Evolutionary conservation across 495 filamentous ascomycete genomes (phyloP), one percentile per base, ranked within the genome.

Genomic region (Penicillium soppii): DNA sequence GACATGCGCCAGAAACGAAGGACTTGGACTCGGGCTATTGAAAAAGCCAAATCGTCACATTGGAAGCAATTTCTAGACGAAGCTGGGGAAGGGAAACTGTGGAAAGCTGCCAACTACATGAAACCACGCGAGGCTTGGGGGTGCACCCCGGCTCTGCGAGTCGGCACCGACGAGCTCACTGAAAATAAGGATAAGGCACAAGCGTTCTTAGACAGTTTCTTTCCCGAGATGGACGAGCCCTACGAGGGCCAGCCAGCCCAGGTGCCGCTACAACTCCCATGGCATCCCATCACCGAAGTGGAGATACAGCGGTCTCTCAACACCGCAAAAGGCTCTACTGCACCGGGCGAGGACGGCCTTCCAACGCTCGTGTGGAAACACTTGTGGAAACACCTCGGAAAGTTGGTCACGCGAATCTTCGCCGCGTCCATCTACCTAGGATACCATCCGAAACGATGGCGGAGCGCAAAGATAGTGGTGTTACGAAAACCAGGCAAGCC

Each of bases 31-130:
- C 25, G 56, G 22, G 40, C 53, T 4, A 57, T 57, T 47, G 50
- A 61, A 20, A 57, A 61, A 41, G 54, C 41, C 2, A 61, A 57
- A 38, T 19, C 35, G 10, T 17, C 39, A 9, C 33, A 63, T 23
- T 63, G 32, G 56, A 59, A 57, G 43, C 22, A 59, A 19, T 63
- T 59, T 38, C 56, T 63, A 15, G 53, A 63, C 27, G 47, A 52
- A 35, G 60, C 47, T 5, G 39, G 46, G 7, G 53, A 63, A 47
- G 60, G 50, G 20, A 32, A 57, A n/a, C 37, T 63, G 4, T 63
- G 43, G 60, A 63, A 59, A 27, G 47, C 53, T 39, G 52, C 52
- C 15, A 48, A 33, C 8, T 49, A 54, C 19, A 49, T 54, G 44
- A 39, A 43, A 43, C 52, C 44, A 12, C 45, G 46, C 44, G 52